Percentiles rank a stretch among this genome's conserved stretches.
Evolutionary conservation across 2,329 filamentous ascomycete species (phyloP).

Genomic region (Aulographum hederae): DNA sequence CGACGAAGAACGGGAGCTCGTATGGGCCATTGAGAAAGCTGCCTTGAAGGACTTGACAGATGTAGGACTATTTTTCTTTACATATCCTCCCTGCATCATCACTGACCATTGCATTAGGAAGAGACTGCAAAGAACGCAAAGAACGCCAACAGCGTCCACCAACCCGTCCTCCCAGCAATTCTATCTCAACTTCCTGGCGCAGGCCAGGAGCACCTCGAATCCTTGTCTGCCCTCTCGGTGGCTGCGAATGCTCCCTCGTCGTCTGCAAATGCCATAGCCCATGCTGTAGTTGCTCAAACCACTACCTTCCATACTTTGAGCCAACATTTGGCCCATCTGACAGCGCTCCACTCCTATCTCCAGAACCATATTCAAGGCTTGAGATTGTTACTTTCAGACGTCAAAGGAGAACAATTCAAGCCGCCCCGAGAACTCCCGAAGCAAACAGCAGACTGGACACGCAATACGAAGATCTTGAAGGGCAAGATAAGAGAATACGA

Average conservation of each 20-base stretch:
- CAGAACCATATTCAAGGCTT: conserved; percentile 3
- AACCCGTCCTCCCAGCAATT: no score
- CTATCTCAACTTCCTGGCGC: no score
- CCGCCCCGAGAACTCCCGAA: conserved; percentile 1
- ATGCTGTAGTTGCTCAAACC: no score
- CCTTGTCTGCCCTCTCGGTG: no score
- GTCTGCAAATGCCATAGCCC: no score
- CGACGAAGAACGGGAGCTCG: conserved; percentile 46
- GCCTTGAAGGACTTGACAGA: conserved; percentile 36
- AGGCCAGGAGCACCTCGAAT: no score
- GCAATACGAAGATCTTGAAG: conserved; percentile 6
- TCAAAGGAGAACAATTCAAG: conserved; percentile 2
- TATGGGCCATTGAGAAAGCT: conserved; percentile 39
- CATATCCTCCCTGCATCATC: background rate
- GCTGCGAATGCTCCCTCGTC: no score
- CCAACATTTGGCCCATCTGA: conserved; percentile 2
- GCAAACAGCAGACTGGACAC: conserved; percentile 5
- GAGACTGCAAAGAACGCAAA: no score
- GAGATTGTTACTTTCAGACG: conserved; percentile 1
- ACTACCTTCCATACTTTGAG: no score
- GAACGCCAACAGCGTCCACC: no score
- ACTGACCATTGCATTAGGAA: conserved; percentile 2
- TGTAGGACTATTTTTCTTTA: conserved; percentile 8
- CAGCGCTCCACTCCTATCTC: conserved; percentile 2
- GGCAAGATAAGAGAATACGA: conserved; percentile 7